These are phyloP conservation scores for Penicillium glabrum DNA, from an alignment of 2,329 filamentous ascomycete genomes.

Conservation along the genomic window DNA sequence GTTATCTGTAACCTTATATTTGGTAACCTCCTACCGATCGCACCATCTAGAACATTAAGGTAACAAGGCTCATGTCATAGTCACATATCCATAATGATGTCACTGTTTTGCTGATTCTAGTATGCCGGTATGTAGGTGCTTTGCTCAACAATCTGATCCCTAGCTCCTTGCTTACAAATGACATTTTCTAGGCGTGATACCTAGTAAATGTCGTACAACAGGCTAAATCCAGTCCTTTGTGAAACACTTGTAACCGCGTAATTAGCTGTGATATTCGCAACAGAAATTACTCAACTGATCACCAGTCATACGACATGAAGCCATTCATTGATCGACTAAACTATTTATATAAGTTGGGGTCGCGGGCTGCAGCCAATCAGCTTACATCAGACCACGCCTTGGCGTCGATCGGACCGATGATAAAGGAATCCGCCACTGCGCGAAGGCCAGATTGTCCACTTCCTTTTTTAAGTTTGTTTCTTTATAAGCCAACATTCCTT, in stretches of 20 bases:
- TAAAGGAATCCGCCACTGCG: slow-evolving; percentile 1
- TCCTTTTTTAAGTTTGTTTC: not conserved
- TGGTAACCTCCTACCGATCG: too few relatives aligned
- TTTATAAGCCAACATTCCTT: not conserved
- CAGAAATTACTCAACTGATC: not conserved
- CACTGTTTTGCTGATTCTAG: too few relatives aligned
- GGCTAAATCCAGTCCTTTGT: not conserved
- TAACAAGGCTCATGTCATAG: too few relatives aligned
- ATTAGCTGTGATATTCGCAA: not conserved
- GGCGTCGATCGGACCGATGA: slow-evolving; percentile 1
- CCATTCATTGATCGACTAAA: not conserved
- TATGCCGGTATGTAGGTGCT: too few relatives aligned
- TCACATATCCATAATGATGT: too few relatives aligned
- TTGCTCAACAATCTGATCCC: too few relatives aligned
- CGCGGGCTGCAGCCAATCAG: not conserved
- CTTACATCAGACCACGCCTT: slow-evolving; percentile 3
- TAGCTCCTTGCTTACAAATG: too few relatives aligned
- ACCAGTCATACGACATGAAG: not conserved
- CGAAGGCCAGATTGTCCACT: slow-evolving; percentile 13
- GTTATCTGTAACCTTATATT: too few relatives aligned
- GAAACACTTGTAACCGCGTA: not conserved
- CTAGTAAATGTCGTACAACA: not conserved
- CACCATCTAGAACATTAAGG: too few relatives aligned
- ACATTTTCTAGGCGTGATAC: too few relatives aligned
- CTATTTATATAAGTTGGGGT: not conserved